Conservation (phyloP, 768 basidiomycete genomes). For the Kwoniella bestiolae region DNA sequence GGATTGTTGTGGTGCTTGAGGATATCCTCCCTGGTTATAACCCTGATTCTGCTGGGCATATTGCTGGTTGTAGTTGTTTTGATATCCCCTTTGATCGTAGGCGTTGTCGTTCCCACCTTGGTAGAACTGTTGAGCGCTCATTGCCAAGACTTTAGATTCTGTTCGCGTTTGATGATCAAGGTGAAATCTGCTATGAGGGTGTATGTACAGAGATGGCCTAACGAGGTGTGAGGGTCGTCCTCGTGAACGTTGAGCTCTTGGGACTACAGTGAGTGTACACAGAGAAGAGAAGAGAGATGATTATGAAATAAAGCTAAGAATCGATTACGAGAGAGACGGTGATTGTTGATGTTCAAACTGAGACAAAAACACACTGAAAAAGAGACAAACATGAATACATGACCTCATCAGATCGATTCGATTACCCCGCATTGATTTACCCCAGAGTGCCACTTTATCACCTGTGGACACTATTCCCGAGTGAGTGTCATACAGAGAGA, state of each 20-base stretch:
- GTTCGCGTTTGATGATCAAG: too few relatives aligned
- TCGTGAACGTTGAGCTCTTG: too few relatives aligned
- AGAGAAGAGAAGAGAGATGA: not conserved
- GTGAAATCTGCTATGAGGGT: too few relatives aligned
- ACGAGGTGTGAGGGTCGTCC: too few relatives aligned
- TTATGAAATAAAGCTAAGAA: not conserved
- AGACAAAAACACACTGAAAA: not conserved
- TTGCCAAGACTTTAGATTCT: not conserved
- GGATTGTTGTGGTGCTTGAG: constrained; percentile 13
- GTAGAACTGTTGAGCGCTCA: constrained; percentile 44
- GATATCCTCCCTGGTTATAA: constrained; percentile 17
- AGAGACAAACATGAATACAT: too few relatives aligned
- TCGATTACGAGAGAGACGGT: not conserved
- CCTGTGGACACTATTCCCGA: not conserved
- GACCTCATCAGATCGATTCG: not conserved
- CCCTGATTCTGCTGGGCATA: constrained; percentile 23
- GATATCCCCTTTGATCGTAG: constrained; percentile 14
- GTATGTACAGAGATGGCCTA: too few relatives aligned
- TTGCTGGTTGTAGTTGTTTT: constrained; percentile 10
- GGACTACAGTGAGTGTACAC: not conserved
- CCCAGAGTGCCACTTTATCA: not conserved
- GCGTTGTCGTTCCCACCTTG: constrained; percentile 13
- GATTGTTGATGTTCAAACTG: not conserved
- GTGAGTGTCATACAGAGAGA: not conserved
- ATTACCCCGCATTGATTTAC: not conserved